A percentile compares a stretch with the other conserved stretches of the same genome.
Conservation (phyloP, 495 filamentous ascomycete species). For the Penicillium macrosclerotiorum region DNA sequence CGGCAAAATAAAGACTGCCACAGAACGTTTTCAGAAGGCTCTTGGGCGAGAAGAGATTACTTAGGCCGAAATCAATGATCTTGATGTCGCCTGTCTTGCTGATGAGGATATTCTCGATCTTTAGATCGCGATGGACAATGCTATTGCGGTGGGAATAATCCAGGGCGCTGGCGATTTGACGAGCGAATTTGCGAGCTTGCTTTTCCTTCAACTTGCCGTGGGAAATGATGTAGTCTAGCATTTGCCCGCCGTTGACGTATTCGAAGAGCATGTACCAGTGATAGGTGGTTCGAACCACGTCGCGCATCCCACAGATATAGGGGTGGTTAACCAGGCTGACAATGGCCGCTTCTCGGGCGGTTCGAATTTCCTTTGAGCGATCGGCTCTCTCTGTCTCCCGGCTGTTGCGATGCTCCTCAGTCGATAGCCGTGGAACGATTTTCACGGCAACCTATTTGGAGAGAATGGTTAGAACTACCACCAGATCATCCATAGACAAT, state of each 20-base stretch:
- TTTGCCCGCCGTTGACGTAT: slow-evolving; percentile 98
- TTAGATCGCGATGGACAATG: slow-evolving; percentile 96
- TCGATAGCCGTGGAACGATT: slow-evolving; percentile 89
- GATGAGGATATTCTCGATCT: slow-evolving; percentile 99
- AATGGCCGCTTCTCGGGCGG: slow-evolving; percentile 93
- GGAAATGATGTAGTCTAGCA: slow-evolving; percentile 99
- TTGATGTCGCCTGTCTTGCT: slow-evolving; percentile 99
- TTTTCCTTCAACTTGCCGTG: slow-evolving; percentile 98
- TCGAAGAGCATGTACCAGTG: slow-evolving; percentile 99
- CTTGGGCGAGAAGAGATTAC: slow-evolving; percentile 90
- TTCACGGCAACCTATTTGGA: slow-evolving; percentile 84
- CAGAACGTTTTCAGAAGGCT: slow-evolving; percentile 94
- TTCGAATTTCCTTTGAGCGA: slow-evolving; percentile 94
- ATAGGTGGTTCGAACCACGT: slow-evolving; percentile 91
- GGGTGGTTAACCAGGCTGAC: slow-evolving; percentile 93
- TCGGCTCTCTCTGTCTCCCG: slow-evolving; percentile 85
- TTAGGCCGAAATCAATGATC: slow-evolving; percentile 98
- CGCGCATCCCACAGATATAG: slow-evolving; percentile 94
- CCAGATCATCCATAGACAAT: too few species aligned
- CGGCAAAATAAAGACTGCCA: slow-evolving; percentile 96
- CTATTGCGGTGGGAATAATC: slow-evolving; percentile 99
- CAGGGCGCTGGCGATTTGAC: slow-evolving; percentile 96
- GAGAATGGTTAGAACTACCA: slow-evolving; percentile 20
- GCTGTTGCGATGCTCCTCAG: slow-evolving; percentile 76
- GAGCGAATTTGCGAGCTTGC: slow-evolving; percentile 94